Evolutionary conservation across 306 rosid genomes (phyloP), one percentile per base, ranked within the genome.

Genomic region (Pterocarpus santalinus): DNA sequence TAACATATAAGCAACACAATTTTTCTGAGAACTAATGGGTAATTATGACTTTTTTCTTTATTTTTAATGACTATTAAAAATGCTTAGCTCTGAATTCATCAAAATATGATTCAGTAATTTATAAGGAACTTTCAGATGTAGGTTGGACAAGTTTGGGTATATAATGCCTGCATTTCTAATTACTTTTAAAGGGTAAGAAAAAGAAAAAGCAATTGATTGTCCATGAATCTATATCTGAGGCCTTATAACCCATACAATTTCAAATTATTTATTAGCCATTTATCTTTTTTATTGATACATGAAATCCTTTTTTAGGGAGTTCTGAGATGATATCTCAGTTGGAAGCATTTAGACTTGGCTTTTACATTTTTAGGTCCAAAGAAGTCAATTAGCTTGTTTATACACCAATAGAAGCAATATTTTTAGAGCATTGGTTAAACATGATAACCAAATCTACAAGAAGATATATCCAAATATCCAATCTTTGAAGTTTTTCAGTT

Each of bases 381-480:
- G 34, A 52, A 64, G 74, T 36, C 35, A 64, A 53, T 65, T 63
- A 51, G 33, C 62, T 68, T 55, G 35, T 52, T 28, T 71, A n/a
- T 51, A 53, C 5, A 28, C 66, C 36, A 33, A 56, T 41, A 15
- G 56, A 66, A 66, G 64, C 49, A 64, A 65, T 7, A 51, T 51
- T 30, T 66, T n/a, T 38, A 55, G 52, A 65, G 73, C 65, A 51
- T 12, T 65, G n/a, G 38, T 32, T 16, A 65, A 64, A 13, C 63
- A 56, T 76, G 80, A 51, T 44, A 60, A 33, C 70, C 47, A 44
- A 61, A 78, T 61, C 46, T 61, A 13, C 44, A 46, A 30, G n/a
- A 47, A 17, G 28, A 22, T 22, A 22, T 22, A 22, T 22, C 28
- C 15, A 43, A 62, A 62, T 66, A 13, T 33, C 33, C 41, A 6